Percentiles rank a stretch among this genome's conserved stretches.
phyloP scores from a whole-genome alignment of 805 yeast species.

The Teunomyces panamensis region DNA sequence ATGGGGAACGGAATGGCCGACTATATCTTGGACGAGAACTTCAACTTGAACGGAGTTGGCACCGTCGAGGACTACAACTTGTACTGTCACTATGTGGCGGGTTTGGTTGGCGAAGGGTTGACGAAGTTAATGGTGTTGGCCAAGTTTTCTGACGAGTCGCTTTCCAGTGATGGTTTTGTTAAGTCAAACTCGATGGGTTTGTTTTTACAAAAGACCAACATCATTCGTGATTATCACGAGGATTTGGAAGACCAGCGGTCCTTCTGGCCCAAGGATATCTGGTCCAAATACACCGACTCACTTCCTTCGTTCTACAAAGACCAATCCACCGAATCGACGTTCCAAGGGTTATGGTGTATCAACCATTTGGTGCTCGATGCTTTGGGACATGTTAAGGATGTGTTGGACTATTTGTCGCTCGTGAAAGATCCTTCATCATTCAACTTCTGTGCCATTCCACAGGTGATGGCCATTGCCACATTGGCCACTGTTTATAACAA shows the following conservation, averaged over 20 bases:
- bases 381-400: slow-evolving; percentile 72
- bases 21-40: slow-evolving; percentile 73
- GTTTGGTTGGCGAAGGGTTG: slow-evolving; percentile 94
- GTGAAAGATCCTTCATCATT: slow-evolving; percentile 80
- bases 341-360: slow-evolving; percentile 70
- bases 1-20: slow-evolving; percentile 99
- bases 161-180: slow-evolving; percentile 49
- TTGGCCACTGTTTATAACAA: slow-evolving; percentile 82
- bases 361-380: slow-evolving; percentile 80
- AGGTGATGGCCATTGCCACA: slow-evolving; percentile 98
- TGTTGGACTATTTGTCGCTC: slow-evolving; percentile 68
- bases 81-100: slow-evolving; percentile 97
- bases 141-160: slow-evolving; percentile 54
- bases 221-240: slow-evolving; percentile 91
- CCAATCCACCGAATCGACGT: slow-evolving; percentile 38
- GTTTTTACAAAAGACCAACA: slow-evolving; percentile 92
- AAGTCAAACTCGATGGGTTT: slow-evolving; percentile 87
- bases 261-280: slow-evolving; percentile 94
- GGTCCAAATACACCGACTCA: slow-evolving; percentile 74
- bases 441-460: slow-evolving; percentile 96
- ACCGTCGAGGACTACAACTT: slow-evolving; percentile 81
- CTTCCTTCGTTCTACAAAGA: slow-evolving; percentile 55
- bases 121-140: slow-evolving; percentile 81
- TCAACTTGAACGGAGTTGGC: slow-evolving; percentile 73
- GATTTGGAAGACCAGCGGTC: slow-evolving; percentile 89